Evolutionary conservation across 495 filamentous ascomycete species (phyloP).

Genomic region (Penicillium argentinense): DNA sequence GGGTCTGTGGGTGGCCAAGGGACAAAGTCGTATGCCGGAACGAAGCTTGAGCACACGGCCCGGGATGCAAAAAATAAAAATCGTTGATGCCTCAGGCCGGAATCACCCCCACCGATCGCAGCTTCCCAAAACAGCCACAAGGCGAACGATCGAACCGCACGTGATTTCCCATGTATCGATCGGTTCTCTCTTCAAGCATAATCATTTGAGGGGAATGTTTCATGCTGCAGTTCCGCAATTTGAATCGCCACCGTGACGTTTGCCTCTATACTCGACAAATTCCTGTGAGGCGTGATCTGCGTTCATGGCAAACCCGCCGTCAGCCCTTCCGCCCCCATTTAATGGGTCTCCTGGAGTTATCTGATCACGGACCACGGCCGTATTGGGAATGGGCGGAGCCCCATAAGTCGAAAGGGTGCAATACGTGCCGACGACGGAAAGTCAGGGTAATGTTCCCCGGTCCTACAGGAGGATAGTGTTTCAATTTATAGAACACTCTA

Average conservation of each 20-base stretch:
- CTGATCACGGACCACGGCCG: neutral
- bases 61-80: slow-evolving; percentile 1
- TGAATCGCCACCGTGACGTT: no score
- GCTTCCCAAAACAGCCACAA: neutral
- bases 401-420: slow-evolving; percentile 26
- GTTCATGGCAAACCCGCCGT: no score
- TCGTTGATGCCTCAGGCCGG: neutral
- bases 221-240: no score
- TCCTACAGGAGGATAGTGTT: no score
- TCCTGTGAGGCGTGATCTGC: no score
- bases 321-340: no score
- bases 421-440: slow-evolving; percentile 26
- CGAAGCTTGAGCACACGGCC: neutral
- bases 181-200: neutral
- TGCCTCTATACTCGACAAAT: no score
- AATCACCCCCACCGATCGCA: neutral
- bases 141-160: neutral
- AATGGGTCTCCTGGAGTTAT: neutral
- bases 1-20: no score
- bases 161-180: neutral
- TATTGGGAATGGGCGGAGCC: slow-evolving; percentile 20
- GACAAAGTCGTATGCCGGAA: neutral
- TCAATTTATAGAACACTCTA: slow-evolving; percentile 9
- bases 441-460: slow-evolving; percentile 13
- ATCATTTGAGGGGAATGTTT: neutral